Conservation (phyloP, 2,329 filamentous ascomycete genomes). For the Xylariaceae sp. region DNA sequence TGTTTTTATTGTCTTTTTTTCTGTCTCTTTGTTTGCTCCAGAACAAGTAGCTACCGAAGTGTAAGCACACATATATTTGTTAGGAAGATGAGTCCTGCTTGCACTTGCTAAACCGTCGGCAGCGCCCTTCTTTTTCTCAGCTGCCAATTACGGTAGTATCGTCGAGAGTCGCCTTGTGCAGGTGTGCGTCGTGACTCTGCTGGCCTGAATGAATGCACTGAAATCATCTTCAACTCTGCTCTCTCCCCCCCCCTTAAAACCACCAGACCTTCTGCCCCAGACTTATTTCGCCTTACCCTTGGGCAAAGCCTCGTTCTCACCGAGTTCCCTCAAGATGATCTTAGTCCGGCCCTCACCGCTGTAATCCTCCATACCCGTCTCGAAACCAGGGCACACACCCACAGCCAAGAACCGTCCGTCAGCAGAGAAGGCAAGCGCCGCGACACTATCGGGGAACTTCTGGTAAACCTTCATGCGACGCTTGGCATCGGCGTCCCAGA, state of each 20-base stretch:
- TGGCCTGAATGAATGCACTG: no score
- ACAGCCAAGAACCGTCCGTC: conserved; percentile 76
- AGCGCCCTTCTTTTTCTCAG: not conserved
- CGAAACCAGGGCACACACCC: conserved; percentile 79
- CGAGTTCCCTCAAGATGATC: conserved; percentile 76
- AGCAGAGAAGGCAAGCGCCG: conserved; percentile 68
- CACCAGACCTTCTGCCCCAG: conserved; percentile 15
- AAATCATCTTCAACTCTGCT: not conserved
- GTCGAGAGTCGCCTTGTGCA: no score
- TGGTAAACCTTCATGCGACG: conserved; percentile 85
- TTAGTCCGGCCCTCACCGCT: conserved; percentile 66
- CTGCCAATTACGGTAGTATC: no score
- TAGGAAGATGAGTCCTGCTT: not conserved
- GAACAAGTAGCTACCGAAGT: not conserved
- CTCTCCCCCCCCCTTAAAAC: not conserved
- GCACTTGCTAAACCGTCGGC: not conserved
- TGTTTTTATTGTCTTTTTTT: not conserved
- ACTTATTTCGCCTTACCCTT: conserved; percentile 62
- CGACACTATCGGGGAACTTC: conserved; percentile 72
- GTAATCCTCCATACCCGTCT: conserved; percentile 78
- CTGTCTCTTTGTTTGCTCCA: not conserved
- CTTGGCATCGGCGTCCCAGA: conserved; percentile 92
- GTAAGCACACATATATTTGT: not conserved
- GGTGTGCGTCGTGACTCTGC: no score
- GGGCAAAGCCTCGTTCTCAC: conserved; percentile 81